Evolutionary conservation across 257 asterid species (phyloP), one percentile per base, ranked within the genome.

Genomic region (Capsicum baccatum): DNA sequence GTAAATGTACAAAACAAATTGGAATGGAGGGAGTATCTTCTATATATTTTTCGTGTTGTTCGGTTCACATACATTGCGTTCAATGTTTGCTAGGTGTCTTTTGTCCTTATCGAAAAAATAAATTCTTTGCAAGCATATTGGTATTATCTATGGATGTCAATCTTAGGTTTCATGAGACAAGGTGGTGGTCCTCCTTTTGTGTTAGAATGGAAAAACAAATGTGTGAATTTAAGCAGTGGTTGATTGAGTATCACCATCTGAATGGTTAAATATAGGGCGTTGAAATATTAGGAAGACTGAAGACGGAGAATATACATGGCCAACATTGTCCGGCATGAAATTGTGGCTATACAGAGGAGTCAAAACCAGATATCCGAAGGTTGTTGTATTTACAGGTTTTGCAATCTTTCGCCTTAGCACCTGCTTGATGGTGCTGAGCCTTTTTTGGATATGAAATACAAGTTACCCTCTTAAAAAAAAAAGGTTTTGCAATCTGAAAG

Each of bases 141-240:
- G 79, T 3, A 44, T 44, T 17, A 9, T 44, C 79, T 17, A 2
- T 44, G 56, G 56, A 42, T 70, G 55, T 6, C 56, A 15, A 14
- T 50, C 42, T 69, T n/a, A 42, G 9, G 42, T 69, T 39, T 39
- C 76, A 39, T 42, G 26, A 16, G 33, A 15, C 54, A 69, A 42
- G 79, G 55, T 39, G 79, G 55, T 69, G 21, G 74, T 67, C 55
- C 79, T 69, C 55, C 14, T 42, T 69, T 69, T 69, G 2, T 69
- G 55, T 69, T 10, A 69, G 21, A 69, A 42, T 69, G 79, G 79
- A 69, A 8, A 69, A 55, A 69, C 15, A 68, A 68, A 35, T 37
- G 55, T 69, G 79, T 69, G 55, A 42, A 69, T 69, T 2, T 69
- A 69, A 69, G 55, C 42, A 69, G 79, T 69, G 35, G 79, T 69